These are phyloP conservation scores for Cicer arietinum DNA, from an alignment of 306 rosid genomes.

Conservation along the genomic window DNA sequence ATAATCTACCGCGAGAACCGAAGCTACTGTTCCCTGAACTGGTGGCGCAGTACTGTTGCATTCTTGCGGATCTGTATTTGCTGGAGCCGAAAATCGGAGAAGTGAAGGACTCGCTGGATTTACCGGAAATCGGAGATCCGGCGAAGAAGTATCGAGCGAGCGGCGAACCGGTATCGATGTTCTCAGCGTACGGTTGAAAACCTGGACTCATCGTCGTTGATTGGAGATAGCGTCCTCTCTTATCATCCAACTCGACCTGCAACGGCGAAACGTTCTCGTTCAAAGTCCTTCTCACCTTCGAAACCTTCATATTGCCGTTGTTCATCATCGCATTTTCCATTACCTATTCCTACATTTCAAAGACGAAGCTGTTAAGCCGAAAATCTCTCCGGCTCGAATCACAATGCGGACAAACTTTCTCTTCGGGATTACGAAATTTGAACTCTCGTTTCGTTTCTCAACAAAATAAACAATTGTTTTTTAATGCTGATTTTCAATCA, in stretches of 20 bases:
- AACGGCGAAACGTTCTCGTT: conserved; percentile 52
- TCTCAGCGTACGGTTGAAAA: conserved; percentile 53
- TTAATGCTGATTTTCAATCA: background rate
- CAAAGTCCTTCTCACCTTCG: conserved; percentile 36
- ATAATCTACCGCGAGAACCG: conserved; percentile 49
- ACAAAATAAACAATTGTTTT: conserved; percentile 4
- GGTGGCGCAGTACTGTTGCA: conserved; percentile 21
- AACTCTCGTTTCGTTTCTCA: conserved; percentile 15
- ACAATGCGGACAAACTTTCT: background rate
- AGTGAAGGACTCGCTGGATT: conserved; percentile 43
- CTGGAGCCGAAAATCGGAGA: conserved; percentile 45
- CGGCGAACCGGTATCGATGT: conserved; percentile 56
- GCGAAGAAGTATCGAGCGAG: conserved; percentile 50
- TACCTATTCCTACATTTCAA: conserved; percentile 44
- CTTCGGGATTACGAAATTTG: conserved; percentile 8
- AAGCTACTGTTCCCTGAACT: conserved; percentile 52
- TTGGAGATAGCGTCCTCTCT: conserved; percentile 48
- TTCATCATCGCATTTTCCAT: conserved; percentile 47
- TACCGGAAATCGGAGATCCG: conserved; percentile 54
- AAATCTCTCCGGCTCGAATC: conserved; percentile 9
- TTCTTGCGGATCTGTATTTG: conserved; percentile 41
- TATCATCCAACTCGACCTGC: conserved; percentile 46
- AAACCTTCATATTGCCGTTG: conserved; percentile 40
- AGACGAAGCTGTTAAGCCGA: conserved; percentile 30
- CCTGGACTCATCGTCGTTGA: conserved; percentile 47